These are phyloP conservation scores for Microdochium nivale DNA, from an alignment of 2,329 filamentous ascomycete genomes.

Conservation along the genomic window DNA sequence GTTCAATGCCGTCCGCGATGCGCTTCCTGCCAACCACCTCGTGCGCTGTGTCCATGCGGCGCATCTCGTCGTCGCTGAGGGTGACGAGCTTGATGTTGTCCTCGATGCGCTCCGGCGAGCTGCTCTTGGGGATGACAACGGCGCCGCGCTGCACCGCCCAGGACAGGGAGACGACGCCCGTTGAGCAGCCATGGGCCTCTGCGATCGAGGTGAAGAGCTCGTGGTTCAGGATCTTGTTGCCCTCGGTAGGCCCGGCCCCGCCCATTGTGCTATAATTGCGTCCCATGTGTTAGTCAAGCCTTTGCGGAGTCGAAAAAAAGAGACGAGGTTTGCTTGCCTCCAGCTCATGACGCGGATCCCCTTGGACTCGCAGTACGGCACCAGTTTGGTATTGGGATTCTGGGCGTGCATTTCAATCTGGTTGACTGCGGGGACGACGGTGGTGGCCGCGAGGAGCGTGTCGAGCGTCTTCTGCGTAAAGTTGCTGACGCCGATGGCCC, in stretches of 20 bases:
- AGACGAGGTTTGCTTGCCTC: not conserved
- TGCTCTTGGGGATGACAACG: slow-evolving; percentile 26
- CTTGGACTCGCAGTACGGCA: slow-evolving; percentile 13
- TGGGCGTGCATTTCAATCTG: slow-evolving; percentile 18
- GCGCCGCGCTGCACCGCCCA: slow-evolving; percentile 24
- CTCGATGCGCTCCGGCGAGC: slow-evolving; percentile 6
- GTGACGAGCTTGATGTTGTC: not conserved
- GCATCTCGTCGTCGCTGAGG: not conserved
- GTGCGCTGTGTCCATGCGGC: not conserved
- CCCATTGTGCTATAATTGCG: not conserved
- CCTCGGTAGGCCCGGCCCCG: slow-evolving; percentile 7
- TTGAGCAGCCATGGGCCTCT: slow-evolving; percentile 17
- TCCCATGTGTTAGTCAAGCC: not conserved
- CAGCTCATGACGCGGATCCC: slow-evolving; percentile 19
- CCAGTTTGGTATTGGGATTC: slow-evolving; percentile 12
- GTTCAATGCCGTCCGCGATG: not conserved
- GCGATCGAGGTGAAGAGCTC: slow-evolving; percentile 17
- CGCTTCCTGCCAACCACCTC: not conserved
- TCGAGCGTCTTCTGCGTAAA: slow-evolving; percentile 42
- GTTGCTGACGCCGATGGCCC: slow-evolving; percentile 45
- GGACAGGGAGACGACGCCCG: slow-evolving; percentile 22
- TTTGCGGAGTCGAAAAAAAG: too few species aligned
- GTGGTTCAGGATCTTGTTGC: slow-evolving; percentile 18
- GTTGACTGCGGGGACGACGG: slow-evolving; percentile 11
- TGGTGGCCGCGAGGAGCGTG: slow-evolving; percentile 23